Evolutionary conservation across 164 flowering plant species (phyloP).

Genomic region (Pachysandra terminalis): DNA sequence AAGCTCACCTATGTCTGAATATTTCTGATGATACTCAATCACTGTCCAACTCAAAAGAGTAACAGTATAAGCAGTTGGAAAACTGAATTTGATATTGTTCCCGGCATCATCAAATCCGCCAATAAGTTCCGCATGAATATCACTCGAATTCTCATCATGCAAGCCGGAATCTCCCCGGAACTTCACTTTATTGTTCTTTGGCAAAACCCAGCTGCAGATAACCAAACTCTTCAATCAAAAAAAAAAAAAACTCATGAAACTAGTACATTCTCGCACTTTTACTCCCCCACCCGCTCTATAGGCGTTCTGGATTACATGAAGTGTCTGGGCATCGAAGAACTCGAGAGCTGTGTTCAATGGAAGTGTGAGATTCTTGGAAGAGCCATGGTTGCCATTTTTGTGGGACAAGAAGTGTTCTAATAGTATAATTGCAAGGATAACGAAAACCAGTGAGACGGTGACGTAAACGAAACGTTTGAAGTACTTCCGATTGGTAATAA

Average conservation of each 20-base stretch:
- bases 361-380: slow-evolving; percentile 34
- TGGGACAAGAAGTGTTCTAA: slow-evolving; percentile 30
- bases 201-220: slow-evolving; percentile 51
- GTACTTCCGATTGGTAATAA: slow-evolving; percentile 25
- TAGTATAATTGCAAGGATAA: slow-evolving; percentile 21
- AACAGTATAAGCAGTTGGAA: slow-evolving; percentile 56
- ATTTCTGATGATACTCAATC: slow-evolving; percentile 60
- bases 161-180: slow-evolving; percentile 59
- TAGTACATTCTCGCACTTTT: slow-evolving; percentile 33
- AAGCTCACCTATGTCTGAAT: slow-evolving; percentile 46
- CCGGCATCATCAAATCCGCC: slow-evolving; percentile 83
- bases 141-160: slow-evolving; percentile 39
- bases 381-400: slow-evolving; percentile 23
- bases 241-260: neutral
- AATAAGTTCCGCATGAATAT: slow-evolving; percentile 32
- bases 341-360: slow-evolving; percentile 50
- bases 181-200: slow-evolving; percentile 30
- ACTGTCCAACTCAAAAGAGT: slow-evolving; percentile 74
- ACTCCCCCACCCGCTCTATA: too few species aligned
- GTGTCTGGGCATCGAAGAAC: slow-evolving; percentile 75
- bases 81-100: slow-evolving; percentile 57
- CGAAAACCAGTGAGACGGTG: slow-evolving; percentile 14
- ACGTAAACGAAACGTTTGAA: slow-evolving; percentile 37
- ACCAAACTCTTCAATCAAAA: neutral
- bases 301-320: too few species aligned